Base-by-base conservation (phyloP, 2,329 filamentous ascomycete species). In the Leptographium procerum region DNA sequence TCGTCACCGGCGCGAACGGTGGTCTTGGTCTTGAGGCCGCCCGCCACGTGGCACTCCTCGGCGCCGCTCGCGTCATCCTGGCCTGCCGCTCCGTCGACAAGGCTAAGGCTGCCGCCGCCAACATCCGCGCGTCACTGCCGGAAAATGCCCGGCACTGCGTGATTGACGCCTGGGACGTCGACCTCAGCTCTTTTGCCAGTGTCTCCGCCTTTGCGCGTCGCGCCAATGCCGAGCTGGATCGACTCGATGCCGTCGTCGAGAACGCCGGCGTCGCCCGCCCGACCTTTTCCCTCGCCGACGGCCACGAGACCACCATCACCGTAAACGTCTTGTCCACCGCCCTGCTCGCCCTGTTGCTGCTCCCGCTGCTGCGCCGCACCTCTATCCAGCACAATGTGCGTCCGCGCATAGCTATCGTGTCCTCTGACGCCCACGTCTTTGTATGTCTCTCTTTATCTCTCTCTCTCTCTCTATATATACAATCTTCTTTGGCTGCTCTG, bases 111-210 rank as follows among this genome's bases (percentile, higher is more conserved):
- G 77, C 77, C 52, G 73, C 70, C 24, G 55, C 62, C 2, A 67
- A 69, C 45, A 72, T 79, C 51, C 66, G 67, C 33, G 58, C 60
- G 1, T 64, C 67, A 24, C 67, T 69, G 14, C 34, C 59, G 6
- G 62, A 26, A 4, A 28, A 9, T 2, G 26, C 16, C 34, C 28
- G 33, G 24, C 55, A 59, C 45, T 66, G 57, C n/a, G 65, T 59
- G 3, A 66, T 79, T 34, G 69, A 80, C 50, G 76, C 81, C 14
- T 82, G 78, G 78, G 57, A 69, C 13, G 63, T 83, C 5, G 79
- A 83, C 63, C 71, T 82, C 62, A 64, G 63, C 16, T 73, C 69
- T 22, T 78, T 77, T 62, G 71, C 72, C 4, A 77, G 72, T 34
- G 72, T 82, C 43, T 66, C 69, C 55, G 67, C 65, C 1, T 82